Percentiles rank a stretch among this genome's conserved stretches.
These are phyloP conservation scores for Aphelidium insulamus DNA, from an alignment of 371 early-diverging fungal genomes.

Conservation along the genomic window DNA sequence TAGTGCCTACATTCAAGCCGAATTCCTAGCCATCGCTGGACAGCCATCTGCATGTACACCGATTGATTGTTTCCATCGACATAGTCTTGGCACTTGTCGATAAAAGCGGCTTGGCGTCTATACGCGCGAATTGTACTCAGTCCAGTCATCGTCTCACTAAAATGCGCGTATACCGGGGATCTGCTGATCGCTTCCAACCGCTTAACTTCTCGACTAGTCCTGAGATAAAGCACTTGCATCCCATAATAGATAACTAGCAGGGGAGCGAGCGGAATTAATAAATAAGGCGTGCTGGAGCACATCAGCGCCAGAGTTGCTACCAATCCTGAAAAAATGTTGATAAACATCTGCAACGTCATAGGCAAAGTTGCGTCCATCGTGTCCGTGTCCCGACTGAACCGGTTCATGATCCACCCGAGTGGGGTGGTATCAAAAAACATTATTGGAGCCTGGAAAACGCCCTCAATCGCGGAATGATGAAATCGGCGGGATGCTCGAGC, in stretches of 20 bases:
- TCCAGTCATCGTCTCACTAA: slow-evolving; percentile 30
- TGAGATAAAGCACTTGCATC: slow-evolving; percentile 25
- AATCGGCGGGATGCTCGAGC: no score
- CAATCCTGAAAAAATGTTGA: slow-evolving; percentile 32
- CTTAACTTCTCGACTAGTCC: slow-evolving; percentile 35
- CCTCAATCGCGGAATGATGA: no score
- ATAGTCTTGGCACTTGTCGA: slow-evolving; percentile 6
- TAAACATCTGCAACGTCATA: slow-evolving; percentile 37
- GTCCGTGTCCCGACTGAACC: slow-evolving; percentile 70
- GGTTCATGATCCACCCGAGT: slow-evolving; percentile 60
- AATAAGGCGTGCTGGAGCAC: slow-evolving; percentile 31
- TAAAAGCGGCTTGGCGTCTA: slow-evolving; percentile 8
- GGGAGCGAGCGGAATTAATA: slow-evolving; percentile 18
- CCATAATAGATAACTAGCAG: slow-evolving; percentile 11
- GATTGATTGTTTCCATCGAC: slow-evolving; percentile 18
- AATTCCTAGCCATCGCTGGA: slow-evolving; percentile 19
- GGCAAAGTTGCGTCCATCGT: slow-evolving; percentile 45
- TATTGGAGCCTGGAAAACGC: no score
- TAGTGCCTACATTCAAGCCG: slow-evolving; percentile 16
- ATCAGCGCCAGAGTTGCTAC: slow-evolving; percentile 43
- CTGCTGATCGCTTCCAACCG: slow-evolving; percentile 32
- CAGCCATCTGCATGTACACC: slow-evolving; percentile 14
- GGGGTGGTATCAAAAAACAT: slow-evolving; percentile 77
- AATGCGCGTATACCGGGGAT: slow-evolving; percentile 28
- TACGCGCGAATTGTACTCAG: slow-evolving; percentile 18